Evolutionary conservation across 129 eudicot genomes (phyloP), one percentile per base, ranked within the genome.

Genomic region (Sambucus nigra): DNA sequence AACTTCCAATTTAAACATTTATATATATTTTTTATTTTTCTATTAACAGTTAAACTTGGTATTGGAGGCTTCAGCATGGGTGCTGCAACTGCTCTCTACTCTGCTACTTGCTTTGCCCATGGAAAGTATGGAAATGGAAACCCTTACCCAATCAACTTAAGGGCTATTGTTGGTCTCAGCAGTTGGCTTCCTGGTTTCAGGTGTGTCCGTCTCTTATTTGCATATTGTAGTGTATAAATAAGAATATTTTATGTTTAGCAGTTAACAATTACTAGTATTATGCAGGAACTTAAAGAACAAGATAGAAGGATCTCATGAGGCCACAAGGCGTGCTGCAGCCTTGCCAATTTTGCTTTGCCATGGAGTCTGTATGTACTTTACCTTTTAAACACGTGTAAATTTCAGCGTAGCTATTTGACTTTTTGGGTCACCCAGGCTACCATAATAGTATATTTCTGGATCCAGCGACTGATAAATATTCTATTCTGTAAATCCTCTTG

Each of bases 11-110:
- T n/a, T n/a, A n/a, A n/a, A n/a, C n/a, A n/a, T n/a, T n/a, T n/a
- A n/a, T n/a, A n/a, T n/a, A 7, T 17, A 19, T 13, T 32, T 53
- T 27, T 5, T 29, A 2, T 55, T 23, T 53, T 42, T 21, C n/a
- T 49, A 22, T 7, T 17, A 50, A 79, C 87, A 92, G 99, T 92
- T 31, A 80, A 73, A 64, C 91, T 92, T 61, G 99, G 96, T 57
- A 77, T 92, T 23, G 99, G 96, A 47, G 97, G 97, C 61, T 88
- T 88, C 70, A 84, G 97, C 61, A 88, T 80, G 92, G 97, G 97
- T 47, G 94, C 82, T 53, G 96, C 99, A 15, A 75, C 74, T 55
- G 96, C 99, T 19, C 87, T 92, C n/a, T 92, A 92, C 75, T 92
- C 99, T 35, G 99, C 99, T 10, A 82, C 94, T 46, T 92, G 99